Conservation (phyloP, 164 flowering plant genomes). For the Pachysandra terminalis region DNA sequence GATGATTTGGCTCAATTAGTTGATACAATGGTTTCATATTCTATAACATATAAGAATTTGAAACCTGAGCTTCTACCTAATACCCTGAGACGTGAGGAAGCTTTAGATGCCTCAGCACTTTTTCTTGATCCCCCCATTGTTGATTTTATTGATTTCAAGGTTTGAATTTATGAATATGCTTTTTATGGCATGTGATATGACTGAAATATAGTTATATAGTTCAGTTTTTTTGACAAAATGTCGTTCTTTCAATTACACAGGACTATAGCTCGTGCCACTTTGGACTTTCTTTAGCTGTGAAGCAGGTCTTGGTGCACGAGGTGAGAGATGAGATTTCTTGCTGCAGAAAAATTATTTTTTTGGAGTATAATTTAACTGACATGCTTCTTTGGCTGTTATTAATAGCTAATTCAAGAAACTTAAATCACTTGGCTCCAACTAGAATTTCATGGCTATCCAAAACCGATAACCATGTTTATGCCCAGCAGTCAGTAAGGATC, state of each 20-base stretch:
- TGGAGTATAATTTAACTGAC: neutral
- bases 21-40: conserved; percentile 73
- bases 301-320: conserved; percentile 86
- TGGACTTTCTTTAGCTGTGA: conserved; percentile 67
- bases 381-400: neutral
- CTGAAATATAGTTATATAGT: no score
- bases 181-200: no score
- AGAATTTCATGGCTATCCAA: neutral
- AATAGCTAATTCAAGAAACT: neutral
- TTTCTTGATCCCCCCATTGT: conserved; percentile 71
- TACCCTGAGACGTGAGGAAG: conserved; percentile 38
- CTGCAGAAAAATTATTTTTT: neutral
- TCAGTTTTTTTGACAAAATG: conserved; percentile 2
- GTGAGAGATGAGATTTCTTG: conserved; percentile 33
- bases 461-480: neutral
- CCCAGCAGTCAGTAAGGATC: no score
- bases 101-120: conserved; percentile 49
- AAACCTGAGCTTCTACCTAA: conserved; percentile 38
- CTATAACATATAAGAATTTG: conserved; percentile 65
- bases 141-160: conserved; percentile 75
- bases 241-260: conserved; percentile 36
- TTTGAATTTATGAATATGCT: conserved; percentile 16
- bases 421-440: neutral
- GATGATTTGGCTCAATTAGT: conserved; percentile 59
- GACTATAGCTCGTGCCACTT: conserved; percentile 44